phyloP scores from a whole-genome alignment of 139 green algal genomes.

The Closterium sp. region DNA sequence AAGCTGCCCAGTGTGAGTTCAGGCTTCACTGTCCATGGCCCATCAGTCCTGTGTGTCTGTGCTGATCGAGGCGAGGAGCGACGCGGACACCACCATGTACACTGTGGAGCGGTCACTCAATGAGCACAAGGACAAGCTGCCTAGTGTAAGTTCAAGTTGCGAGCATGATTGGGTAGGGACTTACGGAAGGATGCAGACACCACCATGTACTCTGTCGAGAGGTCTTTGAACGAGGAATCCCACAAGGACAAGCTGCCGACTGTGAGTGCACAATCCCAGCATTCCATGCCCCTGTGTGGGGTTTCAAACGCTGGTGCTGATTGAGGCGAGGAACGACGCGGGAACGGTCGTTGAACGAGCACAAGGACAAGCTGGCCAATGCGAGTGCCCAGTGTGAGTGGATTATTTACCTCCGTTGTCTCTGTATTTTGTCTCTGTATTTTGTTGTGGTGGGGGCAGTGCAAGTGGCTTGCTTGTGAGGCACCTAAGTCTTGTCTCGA shows the following conservation, averaged over 20 bases:
- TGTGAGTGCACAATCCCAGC: background rate
- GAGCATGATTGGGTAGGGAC: too few species aligned
- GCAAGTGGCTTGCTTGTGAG: too few species aligned
- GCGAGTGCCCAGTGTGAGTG: too few species aligned
- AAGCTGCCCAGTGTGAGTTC: slow-evolving; percentile 54
- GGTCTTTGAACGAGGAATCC: slow-evolving; percentile 84
- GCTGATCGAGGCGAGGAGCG: slow-evolving; percentile 75
- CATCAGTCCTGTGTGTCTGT: too few species aligned
- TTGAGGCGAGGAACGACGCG: too few species aligned
- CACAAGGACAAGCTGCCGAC: slow-evolving; percentile 26
- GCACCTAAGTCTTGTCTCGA: too few species aligned
- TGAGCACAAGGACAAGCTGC: slow-evolving; percentile 89
- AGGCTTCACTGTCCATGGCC: too few species aligned
- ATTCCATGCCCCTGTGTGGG: background rate
- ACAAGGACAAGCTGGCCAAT: too few species aligned
- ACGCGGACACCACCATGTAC: slow-evolving; percentile 37
- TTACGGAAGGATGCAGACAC: slow-evolving; percentile 38
- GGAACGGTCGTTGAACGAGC: too few species aligned
- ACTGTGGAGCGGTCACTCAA: slow-evolving; percentile 78
- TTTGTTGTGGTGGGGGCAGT: slow-evolving; percentile 81
- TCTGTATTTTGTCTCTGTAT: too few species aligned
- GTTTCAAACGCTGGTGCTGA: too few species aligned
- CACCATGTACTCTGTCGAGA: slow-evolving; percentile 66
- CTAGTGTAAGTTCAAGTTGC: background rate
- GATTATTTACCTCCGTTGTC: too few species aligned